Evolutionary conservation across 2,329 filamentous ascomycete genomes (phyloP).

Genomic region (Hypomyces rosellus): DNA sequence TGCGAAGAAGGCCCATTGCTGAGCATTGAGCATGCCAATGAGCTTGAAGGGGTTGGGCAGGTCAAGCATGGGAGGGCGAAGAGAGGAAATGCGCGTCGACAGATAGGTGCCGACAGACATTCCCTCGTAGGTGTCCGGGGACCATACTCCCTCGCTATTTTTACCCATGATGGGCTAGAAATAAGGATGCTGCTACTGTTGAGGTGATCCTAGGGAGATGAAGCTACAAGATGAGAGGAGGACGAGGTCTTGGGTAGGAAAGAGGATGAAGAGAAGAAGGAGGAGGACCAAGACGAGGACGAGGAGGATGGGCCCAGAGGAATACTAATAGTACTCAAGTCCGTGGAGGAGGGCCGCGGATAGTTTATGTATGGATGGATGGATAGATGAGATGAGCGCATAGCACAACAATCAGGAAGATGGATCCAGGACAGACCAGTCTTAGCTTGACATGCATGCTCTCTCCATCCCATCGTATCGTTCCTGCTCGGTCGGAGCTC

Average conservation of each 20-base stretch:
- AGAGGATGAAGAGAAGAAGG: neutral
- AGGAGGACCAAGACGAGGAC: neutral
- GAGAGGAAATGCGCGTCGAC: conserved; percentile 45
- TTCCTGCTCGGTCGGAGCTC: no score
- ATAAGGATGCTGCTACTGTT: neutral
- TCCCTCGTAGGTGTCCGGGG: conserved; percentile 40
- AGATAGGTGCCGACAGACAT: conserved; percentile 44
- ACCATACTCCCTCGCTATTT: conserved; percentile 20
- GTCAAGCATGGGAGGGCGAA: conserved; percentile 52
- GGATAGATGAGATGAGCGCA: no score
- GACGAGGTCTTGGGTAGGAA: neutral
- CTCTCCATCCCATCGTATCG: no score
- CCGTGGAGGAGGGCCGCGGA: no score
- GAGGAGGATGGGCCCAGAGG: neutral
- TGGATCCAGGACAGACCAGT: no score
- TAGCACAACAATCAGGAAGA: no score
- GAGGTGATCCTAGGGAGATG: neutral
- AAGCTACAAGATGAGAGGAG: neutral
- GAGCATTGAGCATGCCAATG: conserved; percentile 40
- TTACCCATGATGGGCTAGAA: conserved; percentile 8
- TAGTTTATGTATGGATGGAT: no score
- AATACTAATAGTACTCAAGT: no score
- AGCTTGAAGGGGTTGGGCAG: conserved; percentile 48
- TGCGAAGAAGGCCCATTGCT: conserved; percentile 50
- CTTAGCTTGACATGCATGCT: no score